A percentile compares a stretch with the other conserved stretches of the same genome.
These are phyloP conservation scores for Clausena lansium DNA, from an alignment of 345 rosid genomes.

Conservation along the genomic window DNA sequence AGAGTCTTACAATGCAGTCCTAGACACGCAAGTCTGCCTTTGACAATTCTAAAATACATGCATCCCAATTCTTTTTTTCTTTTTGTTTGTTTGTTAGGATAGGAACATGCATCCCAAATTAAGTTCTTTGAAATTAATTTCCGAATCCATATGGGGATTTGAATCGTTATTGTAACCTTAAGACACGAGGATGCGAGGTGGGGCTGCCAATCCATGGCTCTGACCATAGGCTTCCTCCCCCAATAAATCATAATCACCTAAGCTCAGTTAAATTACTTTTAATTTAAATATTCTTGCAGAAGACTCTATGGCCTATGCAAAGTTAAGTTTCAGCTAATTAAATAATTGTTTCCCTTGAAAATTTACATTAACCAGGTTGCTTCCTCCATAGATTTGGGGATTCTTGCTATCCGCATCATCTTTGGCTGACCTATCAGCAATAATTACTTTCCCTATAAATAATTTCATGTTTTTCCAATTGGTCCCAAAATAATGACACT, in stretches of 20 bases:
- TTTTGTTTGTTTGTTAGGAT: no score
- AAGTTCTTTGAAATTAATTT: neutral
- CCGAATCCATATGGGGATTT: slow-evolving; percentile 11
- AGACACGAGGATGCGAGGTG: slow-evolving; percentile 18
- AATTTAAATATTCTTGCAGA: neutral
- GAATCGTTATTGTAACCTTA: neutral
- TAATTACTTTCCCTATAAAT: neutral
- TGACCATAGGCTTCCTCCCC: neutral
- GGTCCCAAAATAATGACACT: neutral
- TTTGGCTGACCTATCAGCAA: neutral
- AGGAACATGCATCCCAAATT: no score
- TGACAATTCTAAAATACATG: no score
- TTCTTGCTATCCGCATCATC: neutral
- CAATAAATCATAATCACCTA: neutral
- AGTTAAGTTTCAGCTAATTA: slow-evolving; percentile 9
- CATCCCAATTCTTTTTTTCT: no score
- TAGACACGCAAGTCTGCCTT: no score
- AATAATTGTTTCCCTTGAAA: neutral
- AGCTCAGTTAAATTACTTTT: slow-evolving; percentile 14
- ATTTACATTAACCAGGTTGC: slow-evolving; percentile 7
- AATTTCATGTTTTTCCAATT: neutral
- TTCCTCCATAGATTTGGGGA: slow-evolving; percentile 8
- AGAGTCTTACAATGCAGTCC: no score
- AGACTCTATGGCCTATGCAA: slow-evolving; percentile 20
- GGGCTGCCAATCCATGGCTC: slow-evolving; percentile 11